phyloP scores from a whole-genome alignment of 352 stramenopile species.

The Pythium dissotocum region DNA sequence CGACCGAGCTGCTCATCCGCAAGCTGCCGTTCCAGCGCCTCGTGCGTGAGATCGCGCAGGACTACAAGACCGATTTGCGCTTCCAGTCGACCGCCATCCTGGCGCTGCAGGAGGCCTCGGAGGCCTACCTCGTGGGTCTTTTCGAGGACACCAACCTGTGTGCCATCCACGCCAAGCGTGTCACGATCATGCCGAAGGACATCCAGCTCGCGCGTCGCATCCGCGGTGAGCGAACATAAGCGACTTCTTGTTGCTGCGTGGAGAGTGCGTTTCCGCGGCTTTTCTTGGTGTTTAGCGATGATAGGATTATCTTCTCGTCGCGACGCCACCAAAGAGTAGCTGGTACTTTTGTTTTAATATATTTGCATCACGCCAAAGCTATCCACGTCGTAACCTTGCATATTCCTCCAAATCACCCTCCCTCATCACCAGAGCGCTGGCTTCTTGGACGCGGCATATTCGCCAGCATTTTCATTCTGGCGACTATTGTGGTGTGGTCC shows the following conservation, averaged over 20 bases:
- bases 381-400: not conserved
- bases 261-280: slow-evolving; percentile 1
- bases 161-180: slow-evolving; percentile 94
- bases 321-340: slow-evolving; percentile 13
- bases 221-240: slow-evolving; percentile 38
- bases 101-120: slow-evolving; percentile 74
- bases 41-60: slow-evolving; percentile 71
- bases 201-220: slow-evolving; percentile 94
- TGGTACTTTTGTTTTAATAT: slow-evolving; percentile 27
- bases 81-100: slow-evolving; percentile 72
- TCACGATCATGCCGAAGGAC: slow-evolving; percentile 98
- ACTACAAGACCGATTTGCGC: slow-evolving; percentile 47
- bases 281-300: slow-evolving; percentile 9
- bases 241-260: not conserved
- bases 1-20: slow-evolving; percentile 90
- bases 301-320: slow-evolving; percentile 12
- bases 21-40: slow-evolving; percentile 92
- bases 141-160: slow-evolving; percentile 91
- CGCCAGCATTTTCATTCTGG: not conserved
- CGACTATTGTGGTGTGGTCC: slow-evolving; percentile 11
- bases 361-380: slow-evolving; percentile 19
- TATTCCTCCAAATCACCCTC: not conserved
- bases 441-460: not conserved
- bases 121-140: slow-evolving; percentile 86
- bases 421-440: not conserved